Base-by-base conservation (phyloP, 2,329 filamentous ascomycete genomes). In the Curvularia sp. region DNA sequence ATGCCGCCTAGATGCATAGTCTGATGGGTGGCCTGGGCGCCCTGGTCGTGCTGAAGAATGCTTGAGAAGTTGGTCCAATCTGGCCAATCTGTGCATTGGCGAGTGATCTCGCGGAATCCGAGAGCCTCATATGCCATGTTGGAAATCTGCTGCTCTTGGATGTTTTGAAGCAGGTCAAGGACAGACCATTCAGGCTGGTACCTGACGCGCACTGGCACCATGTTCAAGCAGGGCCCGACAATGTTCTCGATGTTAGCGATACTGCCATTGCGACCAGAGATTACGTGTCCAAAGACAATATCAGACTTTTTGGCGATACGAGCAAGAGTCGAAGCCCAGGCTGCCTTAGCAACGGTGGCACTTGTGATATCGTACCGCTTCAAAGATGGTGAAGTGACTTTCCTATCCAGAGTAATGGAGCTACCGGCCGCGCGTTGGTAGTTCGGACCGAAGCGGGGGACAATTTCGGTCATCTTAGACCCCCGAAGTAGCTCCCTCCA, bases 1-100 rank as follows among this genome's bases (percentile, higher is more conserved):
- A 69, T 66, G 6, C 64, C 65, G 10, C 69, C 73, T 1, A 86
- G 82, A 62, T 82, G 81, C 67, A 85, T 81, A 57, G 80, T 83
- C 4, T 81, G 80, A 6, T 77, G 80, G 6, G 69, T 68, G 8
- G 57, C 55, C 9, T 69, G 67, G 9, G 75, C 67, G 55, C 70
- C 72, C 35, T 74, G 70, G 38, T 75, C 73, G 49, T 76, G 73
- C 54, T 75, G 73, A 0, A 76, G 58, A 2, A 75, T 70, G 52
- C 68, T 72, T 18, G 68, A 73, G 60, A 76, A 75, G 50, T 71
- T 74, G 18, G 73, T 75, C 72, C 73, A 75, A 50, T 74, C 71
- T 4, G 74, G 74, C 74, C 74, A 76, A 31, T 75, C 69, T 0
- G 74, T 76, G 58, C 74, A 75, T 55, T 74, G 68, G 13, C 71